Base-by-base conservation (phyloP, 805 yeast genomes). In the Kazachstania kunashirensis region DNA sequence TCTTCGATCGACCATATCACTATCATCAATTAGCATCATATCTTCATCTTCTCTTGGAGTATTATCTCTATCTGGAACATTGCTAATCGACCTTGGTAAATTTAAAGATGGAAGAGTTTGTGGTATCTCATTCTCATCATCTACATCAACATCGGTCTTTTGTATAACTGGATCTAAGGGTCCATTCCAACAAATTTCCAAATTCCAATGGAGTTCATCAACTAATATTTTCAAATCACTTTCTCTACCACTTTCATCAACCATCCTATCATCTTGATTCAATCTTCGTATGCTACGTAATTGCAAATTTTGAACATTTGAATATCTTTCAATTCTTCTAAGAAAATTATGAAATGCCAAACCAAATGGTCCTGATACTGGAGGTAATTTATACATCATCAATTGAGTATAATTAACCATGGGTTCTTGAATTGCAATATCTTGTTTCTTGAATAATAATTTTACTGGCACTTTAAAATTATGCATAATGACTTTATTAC, bases 391-490 rank as follows among this genome's bases (percentile, higher is more conserved):
- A 45, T 68, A 66, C 67, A 83, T 63, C 52, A 79, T 65, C 28
- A 79, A 59, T 47, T 76, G 75, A 34, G 77, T 68, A 36, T 62
- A 61, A 30, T 66, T 65, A 31, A 78, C 58, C 47, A 68, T 72
- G 0, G 95, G 95, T 49, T 82, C 92, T 14, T 66, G 61, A 8
- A 75, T 62, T 33, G 67, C 51, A 11, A 67, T 67, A 38, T 74
- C 77, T 41, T 71, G 75, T 12, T 67, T 70, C 43, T 64, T 66
- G 40, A 75, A 70, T 38, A 82, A 49, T 29, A 83, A 62, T 45
- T 77, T 64, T 2, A 83, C 83, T 0, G 94, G 89, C 14, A 88
- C 71, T 34, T 75, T 74, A 48, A 78, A 76, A 6, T 82, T 70
- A 49, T 80, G 85, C 42, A 71, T 69, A 13, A 83, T 67, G 3